A percentile compares a stretch with the other conserved stretches of the same genome.
phyloP scores from a whole-genome alignment of 1,284 basidiomycete genomes.

The Malassezia vespertilionis region DNA sequence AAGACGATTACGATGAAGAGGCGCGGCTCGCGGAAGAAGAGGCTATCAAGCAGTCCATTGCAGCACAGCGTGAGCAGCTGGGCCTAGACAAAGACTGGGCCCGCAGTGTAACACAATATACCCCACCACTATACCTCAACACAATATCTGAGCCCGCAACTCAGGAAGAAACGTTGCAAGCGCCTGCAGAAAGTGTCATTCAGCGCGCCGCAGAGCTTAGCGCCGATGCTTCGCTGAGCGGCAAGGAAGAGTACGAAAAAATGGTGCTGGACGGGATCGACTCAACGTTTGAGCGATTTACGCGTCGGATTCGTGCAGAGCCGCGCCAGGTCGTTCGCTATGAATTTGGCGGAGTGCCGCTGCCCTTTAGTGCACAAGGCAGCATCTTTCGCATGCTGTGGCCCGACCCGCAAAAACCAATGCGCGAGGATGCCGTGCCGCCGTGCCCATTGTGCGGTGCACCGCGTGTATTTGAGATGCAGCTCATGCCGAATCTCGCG shows the following conservation, averaged over 20 bases:
- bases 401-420: conserved; percentile 15
- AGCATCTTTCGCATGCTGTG: conserved; percentile 30
- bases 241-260: conserved; percentile 36
- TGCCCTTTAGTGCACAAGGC: conserved; percentile 34
- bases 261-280: conserved; percentile 37
- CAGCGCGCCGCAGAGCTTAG: conserved; percentile 6
- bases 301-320: conserved; percentile 30
- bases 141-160: conserved; percentile 35
- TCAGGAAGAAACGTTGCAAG: neutral
- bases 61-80: conserved; percentile 11
- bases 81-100: conserved; percentile 26
- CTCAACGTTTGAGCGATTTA: conserved; percentile 39
- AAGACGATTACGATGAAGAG: conserved; percentile 25
- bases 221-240: conserved; percentile 14
- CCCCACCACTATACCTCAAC: conserved; percentile 33
- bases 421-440: conserved; percentile 17
- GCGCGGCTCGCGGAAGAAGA: conserved; percentile 39
- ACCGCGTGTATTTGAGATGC: conserved; percentile 38
- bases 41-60: conserved; percentile 38
- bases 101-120: conserved; percentile 20
- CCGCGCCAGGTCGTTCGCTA: conserved; percentile 41
- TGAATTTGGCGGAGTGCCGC: conserved; percentile 35
- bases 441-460: conserved; percentile 31
- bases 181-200: neutral
- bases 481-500: conserved; percentile 46